Base-by-base conservation (phyloP, 1,284 basidiomycete genomes). In the Taiwanofungus camphoratus region DNA sequence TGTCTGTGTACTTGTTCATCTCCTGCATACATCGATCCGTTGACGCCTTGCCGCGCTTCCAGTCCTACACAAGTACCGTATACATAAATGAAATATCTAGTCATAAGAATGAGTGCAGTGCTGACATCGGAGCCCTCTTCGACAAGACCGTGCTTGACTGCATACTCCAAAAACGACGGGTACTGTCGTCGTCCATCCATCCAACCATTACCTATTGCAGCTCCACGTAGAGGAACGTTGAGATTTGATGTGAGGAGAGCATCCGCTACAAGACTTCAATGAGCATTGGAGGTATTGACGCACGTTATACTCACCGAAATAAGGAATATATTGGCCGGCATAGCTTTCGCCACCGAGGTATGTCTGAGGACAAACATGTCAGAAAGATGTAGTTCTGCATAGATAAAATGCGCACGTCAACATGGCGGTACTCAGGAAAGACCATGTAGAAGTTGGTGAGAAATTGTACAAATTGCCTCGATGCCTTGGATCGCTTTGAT, bases 311-410 rank as follows among this genome's bases (percentile, higher is more conserved):
- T 53, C 59, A 83, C 88, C 87, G 54, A 96, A 92, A 64, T 93
- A 95, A 11, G 96, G 95, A 51, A 98, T 94, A 70, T 91, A 98
- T 69, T 97, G 93, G n/a, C 96, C 95, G n/a, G 93, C 95, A 60
- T 85, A 99, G 49, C 87, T 92, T 70, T 97, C 93, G 41, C 93
- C 94, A 0, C 86, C 86, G 7, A 97, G 69, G 62, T 93, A 96
- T 1, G 92, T 94, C 91, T 95, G 54, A 8, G n/a, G 15, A 41
- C 35, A n/a, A 5, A 22, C 30, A 9, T n/a, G 32, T 35, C 13
- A 31, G 18, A 21, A n/a, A 16, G 43, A 27, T 52, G 43, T 44
- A 44, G 29, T 46, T 44, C 24, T 44, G 40, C 32, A 40, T 44
- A 15, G 49, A 13, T 22, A 24, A 44, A 26, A 37, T 36, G 74